Evolutionary conservation across 306 rosid species (phyloP).

Genomic region (Parietaria judaica): DNA sequence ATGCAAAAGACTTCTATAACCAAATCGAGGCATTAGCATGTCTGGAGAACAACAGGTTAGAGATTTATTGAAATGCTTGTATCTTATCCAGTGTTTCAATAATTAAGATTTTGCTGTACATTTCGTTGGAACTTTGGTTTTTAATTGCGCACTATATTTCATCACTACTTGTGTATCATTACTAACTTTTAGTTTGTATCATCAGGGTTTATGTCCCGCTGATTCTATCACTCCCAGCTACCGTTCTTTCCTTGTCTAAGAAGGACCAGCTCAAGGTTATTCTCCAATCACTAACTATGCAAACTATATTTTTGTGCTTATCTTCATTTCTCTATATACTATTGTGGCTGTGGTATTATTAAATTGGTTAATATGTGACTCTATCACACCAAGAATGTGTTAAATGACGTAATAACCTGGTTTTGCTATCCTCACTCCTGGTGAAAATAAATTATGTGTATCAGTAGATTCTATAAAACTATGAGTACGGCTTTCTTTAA

Average conservation of each 20-base stretch:
- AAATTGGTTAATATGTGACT: no score
- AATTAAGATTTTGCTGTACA: not conserved
- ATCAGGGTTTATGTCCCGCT: conserved; percentile 72
- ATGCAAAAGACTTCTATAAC: conserved; percentile 75
- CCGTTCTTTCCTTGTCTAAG: conserved; percentile 73
- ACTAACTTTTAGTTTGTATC: conserved; percentile 18
- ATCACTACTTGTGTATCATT: not conserved
- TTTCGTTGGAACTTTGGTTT: not conserved
- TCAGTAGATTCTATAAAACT: no score
- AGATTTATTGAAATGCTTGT: conserved; percentile 7
- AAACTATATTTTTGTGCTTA: not conserved
- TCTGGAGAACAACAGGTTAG: conserved; percentile 76
- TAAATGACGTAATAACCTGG: no score
- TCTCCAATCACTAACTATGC: conserved; percentile 7
- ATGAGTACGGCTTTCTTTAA: no score
- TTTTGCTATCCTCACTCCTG: no score
- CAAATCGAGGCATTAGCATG: conserved; percentile 79
- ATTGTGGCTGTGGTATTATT: no score
- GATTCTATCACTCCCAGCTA: conserved; percentile 73
- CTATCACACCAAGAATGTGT: no score
- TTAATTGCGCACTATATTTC: not conserved
- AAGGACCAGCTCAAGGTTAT: conserved; percentile 76
- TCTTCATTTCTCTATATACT: not conserved
- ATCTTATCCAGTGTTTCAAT: not conserved
- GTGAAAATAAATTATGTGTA: no score